Base-by-base conservation (phyloP, 495 filamentous ascomycete genomes). In the Podospora conica region DNA sequence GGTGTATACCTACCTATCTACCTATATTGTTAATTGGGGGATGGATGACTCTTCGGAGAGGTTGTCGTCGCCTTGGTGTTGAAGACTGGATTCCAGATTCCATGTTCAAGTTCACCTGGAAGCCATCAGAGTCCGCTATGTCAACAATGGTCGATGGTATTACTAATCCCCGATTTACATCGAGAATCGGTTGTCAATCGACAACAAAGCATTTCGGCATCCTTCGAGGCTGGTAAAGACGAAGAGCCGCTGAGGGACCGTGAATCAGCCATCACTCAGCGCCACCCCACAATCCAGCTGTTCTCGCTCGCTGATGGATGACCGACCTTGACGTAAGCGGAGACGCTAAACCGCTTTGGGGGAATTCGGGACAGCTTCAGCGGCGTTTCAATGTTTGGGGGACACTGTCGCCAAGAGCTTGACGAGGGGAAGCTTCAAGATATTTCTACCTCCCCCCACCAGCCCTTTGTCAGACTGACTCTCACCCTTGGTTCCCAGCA, bases 291-390 rank as follows among this genome's bases (percentile, higher is more conserved):
- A 48, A 48, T 48, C 18, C 40, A 3, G 31, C 56, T 24, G 63
- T 18, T n/a, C 27, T 65, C 55, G 58, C 60, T 56, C 60, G 58
- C 40, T 12, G 11, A 29, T 63, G 67, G 40, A 69, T 69, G 48
- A 69, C 67, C 40, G 67, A 67, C 55, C 60, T 63, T 69, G 65
- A 69, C 59, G 59, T 69, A 69, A 69, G 67, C 67, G 55, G 12
- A 12, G 21, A 8, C n/a, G 59, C 67, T 69, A 69, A 24, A 6
- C 55, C 40, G 4, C 6, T 59, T 63, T 12, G 4, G 31, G 65
- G 23, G 54, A 24, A 28, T 53, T 48, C 20, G 25, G 55, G 18
- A 23, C 25, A 23, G 55, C 55, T 57, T 57, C 25, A 57, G 55
- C 22, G 12, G 5, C 21, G 55, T 57, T 57, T 48, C 40, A 48